Conservation (phyloP, 2,329 filamentous ascomycete species). For the Fusarium annulatum region DNA sequence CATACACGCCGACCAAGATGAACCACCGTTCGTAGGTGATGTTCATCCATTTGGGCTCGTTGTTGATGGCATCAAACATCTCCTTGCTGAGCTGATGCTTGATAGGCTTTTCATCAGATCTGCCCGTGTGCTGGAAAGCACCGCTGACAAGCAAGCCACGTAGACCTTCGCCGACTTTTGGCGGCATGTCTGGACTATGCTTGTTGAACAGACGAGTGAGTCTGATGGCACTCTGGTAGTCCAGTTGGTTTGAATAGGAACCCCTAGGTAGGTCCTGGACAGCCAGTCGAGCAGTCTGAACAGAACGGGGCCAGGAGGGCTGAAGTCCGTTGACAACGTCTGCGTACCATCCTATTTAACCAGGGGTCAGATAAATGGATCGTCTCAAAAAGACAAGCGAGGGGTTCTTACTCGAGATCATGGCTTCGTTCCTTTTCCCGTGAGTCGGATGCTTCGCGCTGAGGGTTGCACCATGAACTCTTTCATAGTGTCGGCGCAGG, state of each 20-base stretch:
- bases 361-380: neutral
- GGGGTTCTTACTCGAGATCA: neutral
- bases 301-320: neutral
- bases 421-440: neutral
- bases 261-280: neutral
- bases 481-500: neutral
- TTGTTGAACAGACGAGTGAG: neutral
- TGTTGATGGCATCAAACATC: neutral
- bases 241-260: neutral
- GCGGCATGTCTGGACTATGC: neutral
- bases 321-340: neutral
- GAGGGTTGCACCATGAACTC: neutral
- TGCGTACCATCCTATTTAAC: neutral
- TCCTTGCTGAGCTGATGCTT: neutral
- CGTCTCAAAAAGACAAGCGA: neutral
- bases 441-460: neutral
- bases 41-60: neutral
- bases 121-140: neutral
- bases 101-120: neutral
- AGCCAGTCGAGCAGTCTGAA: neutral
- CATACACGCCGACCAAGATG: neutral
- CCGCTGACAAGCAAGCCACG: neutral
- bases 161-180: neutral
- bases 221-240: neutral
- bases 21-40: conserved; percentile 3